phyloP scores from a whole-genome alignment of 2,329 filamentous ascomycete genomes.

The Cladosporium velox region DNA sequence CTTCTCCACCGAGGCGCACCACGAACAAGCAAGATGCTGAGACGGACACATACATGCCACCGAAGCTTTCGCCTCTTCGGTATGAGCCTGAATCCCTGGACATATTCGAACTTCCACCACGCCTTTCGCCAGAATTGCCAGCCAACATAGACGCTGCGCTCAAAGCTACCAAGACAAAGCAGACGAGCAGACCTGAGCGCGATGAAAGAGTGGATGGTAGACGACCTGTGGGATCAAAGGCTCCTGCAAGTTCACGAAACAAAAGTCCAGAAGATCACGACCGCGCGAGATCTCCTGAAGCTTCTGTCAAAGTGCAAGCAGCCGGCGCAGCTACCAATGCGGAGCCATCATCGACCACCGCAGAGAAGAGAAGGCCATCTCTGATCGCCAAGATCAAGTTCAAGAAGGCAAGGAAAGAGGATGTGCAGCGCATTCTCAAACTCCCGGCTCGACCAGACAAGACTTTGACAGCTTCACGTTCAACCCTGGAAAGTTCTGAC shows the following conservation, averaged over 20 bases:
- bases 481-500: slow-evolving; percentile 9
- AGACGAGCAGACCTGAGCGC: background rate
- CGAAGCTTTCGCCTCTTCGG: slow-evolving; percentile 27
- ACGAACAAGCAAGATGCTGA: slow-evolving; percentile 19
- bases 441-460: slow-evolving; percentile 31
- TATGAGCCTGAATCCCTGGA: background rate
- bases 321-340: background rate
- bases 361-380: background rate
- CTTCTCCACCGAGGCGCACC: slow-evolving; percentile 14
- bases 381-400: slow-evolving; percentile 34
- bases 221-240: slow-evolving; percentile 4
- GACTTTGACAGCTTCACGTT: slow-evolving; percentile 15
- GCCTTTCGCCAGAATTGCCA: slow-evolving; percentile 61
- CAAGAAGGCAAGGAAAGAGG: slow-evolving; percentile 30
- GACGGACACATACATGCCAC: slow-evolving; percentile 24
- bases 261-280: background rate
- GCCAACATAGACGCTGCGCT: slow-evolving; percentile 57
- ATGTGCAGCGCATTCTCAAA: slow-evolving; percentile 34
- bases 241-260: background rate
- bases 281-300: background rate
- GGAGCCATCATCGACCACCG: background rate
- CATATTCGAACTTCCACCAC: slow-evolving; percentile 49
- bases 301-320: background rate
- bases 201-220: background rate
- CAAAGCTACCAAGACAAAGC: slow-evolving; percentile 31